Conservation (phyloP, 306 rosid species). For the Dalbergia cultrata region DNA sequence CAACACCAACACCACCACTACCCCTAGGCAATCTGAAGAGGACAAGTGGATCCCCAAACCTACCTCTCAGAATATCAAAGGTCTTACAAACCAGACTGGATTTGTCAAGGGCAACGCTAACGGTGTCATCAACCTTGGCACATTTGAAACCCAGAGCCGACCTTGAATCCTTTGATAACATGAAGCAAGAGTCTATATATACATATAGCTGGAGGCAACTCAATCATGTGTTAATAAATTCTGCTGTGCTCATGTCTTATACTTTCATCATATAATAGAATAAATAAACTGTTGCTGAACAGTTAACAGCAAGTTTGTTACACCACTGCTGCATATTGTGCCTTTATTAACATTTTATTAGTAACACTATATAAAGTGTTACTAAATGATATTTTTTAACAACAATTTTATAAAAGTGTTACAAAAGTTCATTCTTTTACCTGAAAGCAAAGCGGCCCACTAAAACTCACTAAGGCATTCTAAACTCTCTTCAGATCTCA, state of each 20-base stretch:
- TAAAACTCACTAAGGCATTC: no score
- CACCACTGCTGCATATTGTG: no score
- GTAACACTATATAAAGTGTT: no score
- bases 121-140: constrained; percentile 54
- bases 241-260: neutral
- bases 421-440: no score
- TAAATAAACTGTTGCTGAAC: no score
- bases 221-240: constrained; percentile 30
- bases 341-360: no score
- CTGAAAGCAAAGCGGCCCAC: no score
- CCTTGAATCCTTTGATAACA: neutral
- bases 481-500: no score
- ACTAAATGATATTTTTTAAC: no score
- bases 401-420: no score
- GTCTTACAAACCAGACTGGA: constrained; percentile 56
- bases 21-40: constrained; percentile 15
- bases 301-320: no score
- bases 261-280: no score
- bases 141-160: neutral
- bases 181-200: neutral
- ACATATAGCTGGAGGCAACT: neutral
- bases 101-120: constrained; percentile 56
- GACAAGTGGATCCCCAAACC: neutral
- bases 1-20: neutral
- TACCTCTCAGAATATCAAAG: constrained; percentile 44